Evolutionary conservation across 306 rosid species (phyloP).

Genomic region (Cicer pinnatifidum): DNA sequence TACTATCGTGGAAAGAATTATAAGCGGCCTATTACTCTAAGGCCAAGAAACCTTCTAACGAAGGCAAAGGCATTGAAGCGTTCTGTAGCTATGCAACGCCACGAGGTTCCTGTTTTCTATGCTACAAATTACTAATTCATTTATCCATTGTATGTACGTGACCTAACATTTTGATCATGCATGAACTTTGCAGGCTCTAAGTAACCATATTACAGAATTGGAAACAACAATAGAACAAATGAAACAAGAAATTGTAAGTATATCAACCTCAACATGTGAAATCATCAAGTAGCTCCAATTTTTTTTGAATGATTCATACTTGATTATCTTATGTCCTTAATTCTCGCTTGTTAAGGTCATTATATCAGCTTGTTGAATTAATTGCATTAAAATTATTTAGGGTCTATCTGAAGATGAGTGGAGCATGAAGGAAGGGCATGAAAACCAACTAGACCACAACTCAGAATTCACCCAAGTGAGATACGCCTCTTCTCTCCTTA

Average conservation of each 20-base stretch:
- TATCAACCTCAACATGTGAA: constrained; percentile 4
- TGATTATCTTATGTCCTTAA: neutral
- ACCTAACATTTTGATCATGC: constrained; percentile 44
- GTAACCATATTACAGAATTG: constrained; percentile 88
- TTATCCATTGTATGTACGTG: constrained; percentile 24
- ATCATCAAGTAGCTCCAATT: constrained; percentile 7
- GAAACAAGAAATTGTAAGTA: constrained; percentile 83
- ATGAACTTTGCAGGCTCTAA: constrained; percentile 79
- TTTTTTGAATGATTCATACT: constrained; percentile 31
- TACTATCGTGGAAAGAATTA: constrained; percentile 99
- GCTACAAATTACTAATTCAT: constrained; percentile 32
- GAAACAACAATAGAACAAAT: constrained; percentile 74
- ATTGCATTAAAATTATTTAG: constrained; percentile 50
- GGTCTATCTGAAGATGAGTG: constrained; percentile 57
- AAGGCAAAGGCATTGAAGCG: constrained; percentile 96
- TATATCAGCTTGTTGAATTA: constrained; percentile 33
- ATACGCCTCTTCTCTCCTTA: constrained; percentile 22
- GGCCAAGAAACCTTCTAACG: constrained; percentile 93
- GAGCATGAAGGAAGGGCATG: constrained; percentile 54
- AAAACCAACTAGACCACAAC: constrained; percentile 45
- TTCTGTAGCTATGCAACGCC: constrained; percentile 96
- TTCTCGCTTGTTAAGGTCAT: constrained; percentile 18
- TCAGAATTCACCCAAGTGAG: constrained; percentile 61
- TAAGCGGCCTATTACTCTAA: constrained; percentile 77
- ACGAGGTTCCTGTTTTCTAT: constrained; percentile 65